Base-by-base conservation (phyloP, 2,329 filamentous ascomycete genomes). In the Epichloe aotearoae region DNA sequence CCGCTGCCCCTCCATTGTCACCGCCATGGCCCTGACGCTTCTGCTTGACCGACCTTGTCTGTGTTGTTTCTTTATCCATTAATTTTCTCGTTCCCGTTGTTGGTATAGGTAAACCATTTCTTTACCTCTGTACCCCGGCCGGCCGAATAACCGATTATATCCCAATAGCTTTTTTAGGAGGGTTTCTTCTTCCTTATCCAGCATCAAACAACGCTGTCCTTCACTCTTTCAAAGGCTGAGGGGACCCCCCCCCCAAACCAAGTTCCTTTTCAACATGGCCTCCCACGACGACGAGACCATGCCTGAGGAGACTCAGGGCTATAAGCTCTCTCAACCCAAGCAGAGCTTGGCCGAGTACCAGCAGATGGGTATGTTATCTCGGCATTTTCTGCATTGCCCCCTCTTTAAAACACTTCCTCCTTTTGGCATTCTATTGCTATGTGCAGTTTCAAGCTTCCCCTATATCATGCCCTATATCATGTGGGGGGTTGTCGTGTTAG, bases 251-350 rank as follows among this genome's bases (percentile, higher is more conserved):
- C 23, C 23, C 38, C 30, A 3, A 10, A 8, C 36, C 46, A 30
- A 39, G 6, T 5, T 8, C 26, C 40, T 36, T 47, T 38, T 37
- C 41, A 49, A 36, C 4, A 88, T 88, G 84, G 75, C 82, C 59
- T 77, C 81, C 61, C 73, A 79, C 64, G 74, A 83, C 57, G 88
- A 95, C 55, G 91, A 97, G 64, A 81, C 91, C 59, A 76, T 86
- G 69, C 84, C 88, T 57, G 86, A 93, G 74, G 79, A 84, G 73
- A 96, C 90, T 58, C 84, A 90, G 73, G 91, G 91, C 67, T 97
- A 96, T 84, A 96, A 94, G 82, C 86, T 96, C 66, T 90, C 88
- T 59, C 88, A 96, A 80, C 78, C 78, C 56, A 96, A 96, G 84
- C 95, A 97, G 80, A 94, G 88, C 61, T 78, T 98, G 64, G 87